phyloP scores from a whole-genome alignment of 1,139 yeast genomes.

The Kazachstania sp. region DNA sequence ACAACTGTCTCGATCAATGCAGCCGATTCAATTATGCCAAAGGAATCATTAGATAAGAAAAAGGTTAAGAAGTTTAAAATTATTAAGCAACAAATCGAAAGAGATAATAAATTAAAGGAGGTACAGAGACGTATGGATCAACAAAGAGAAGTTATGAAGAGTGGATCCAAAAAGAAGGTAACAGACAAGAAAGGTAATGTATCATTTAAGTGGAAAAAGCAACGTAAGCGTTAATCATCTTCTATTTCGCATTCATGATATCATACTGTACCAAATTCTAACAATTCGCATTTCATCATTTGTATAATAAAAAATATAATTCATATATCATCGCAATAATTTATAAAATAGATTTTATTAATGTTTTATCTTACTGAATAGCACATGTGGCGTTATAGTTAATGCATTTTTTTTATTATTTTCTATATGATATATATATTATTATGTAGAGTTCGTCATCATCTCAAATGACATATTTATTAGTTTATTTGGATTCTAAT shows the following conservation, averaged over 20 bases:
- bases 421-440: conserved; percentile 37
- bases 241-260: background rate
- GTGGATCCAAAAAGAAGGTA: conserved; percentile 76
- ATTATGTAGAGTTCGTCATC: too few relatives aligned
- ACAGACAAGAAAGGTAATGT: conserved; percentile 55
- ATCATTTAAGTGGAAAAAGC: conserved; percentile 78
- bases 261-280: background rate
- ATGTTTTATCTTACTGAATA: too few relatives aligned
- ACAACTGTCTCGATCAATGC: conserved; percentile 1
- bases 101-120: conserved; percentile 55
- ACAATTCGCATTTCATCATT: background rate
- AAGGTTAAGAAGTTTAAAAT: conserved; percentile 50
- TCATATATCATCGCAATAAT: background rate
- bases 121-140: conserved; percentile 67
- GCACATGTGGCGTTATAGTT: too few relatives aligned
- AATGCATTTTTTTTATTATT: conserved; percentile 39
- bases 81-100: conserved; percentile 51
- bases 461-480: background rate
- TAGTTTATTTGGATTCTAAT: conserved; percentile 78
- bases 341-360: too few relatives aligned
- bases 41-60: conserved; percentile 43
- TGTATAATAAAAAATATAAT: background rate
- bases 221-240: conserved; percentile 54
- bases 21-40: conserved; percentile 22
- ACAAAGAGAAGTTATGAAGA: conserved; percentile 83